A percentile compares a stretch with the other conserved stretches of the same genome.
phyloP scores from a whole-genome alignment of 257 asterid species.

The Solanum tacnaense region DNA sequence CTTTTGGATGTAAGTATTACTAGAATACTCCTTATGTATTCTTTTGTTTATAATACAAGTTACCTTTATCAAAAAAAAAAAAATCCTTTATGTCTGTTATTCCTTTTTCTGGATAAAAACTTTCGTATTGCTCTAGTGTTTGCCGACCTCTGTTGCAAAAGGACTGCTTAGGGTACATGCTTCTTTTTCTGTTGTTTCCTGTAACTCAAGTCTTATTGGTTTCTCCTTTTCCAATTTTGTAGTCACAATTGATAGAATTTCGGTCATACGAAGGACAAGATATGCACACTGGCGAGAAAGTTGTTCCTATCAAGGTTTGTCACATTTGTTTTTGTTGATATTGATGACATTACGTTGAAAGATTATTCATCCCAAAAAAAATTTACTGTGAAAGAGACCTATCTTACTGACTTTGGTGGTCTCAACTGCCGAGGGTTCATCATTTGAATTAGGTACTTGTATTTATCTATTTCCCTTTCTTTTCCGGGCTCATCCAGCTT shows the following conservation, averaged over 20 bases:
- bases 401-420: neutral
- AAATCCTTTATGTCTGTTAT: neutral
- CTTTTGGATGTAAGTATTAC: neutral
- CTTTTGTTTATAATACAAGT: too few relatives aligned
- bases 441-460: neutral
- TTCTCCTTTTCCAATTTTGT: constrained; percentile 12
- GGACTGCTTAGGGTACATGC: neutral
- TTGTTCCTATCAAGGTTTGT: constrained; percentile 90
- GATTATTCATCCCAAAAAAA: neutral
- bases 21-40: neutral
- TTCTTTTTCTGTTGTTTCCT: neutral
- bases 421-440: neutral
- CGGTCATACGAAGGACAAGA: constrained; percentile 96
- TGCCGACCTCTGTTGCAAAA: neutral
- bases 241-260: constrained; percentile 77
- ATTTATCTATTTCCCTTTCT: constrained; percentile 2
- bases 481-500: constrained; percentile 40
- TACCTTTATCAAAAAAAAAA: neutral
- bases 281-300: constrained; percentile 85
- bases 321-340: constrained; percentile 2
- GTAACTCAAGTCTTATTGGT: neutral
- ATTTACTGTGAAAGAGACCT: neutral
- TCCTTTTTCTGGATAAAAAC: neutral
- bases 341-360: neutral
- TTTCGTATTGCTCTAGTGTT: neutral